These are phyloP conservation scores for Dendrobium catenatum DNA, from an alignment of 106 monocot genomes.

Conservation along the genomic window DNA sequence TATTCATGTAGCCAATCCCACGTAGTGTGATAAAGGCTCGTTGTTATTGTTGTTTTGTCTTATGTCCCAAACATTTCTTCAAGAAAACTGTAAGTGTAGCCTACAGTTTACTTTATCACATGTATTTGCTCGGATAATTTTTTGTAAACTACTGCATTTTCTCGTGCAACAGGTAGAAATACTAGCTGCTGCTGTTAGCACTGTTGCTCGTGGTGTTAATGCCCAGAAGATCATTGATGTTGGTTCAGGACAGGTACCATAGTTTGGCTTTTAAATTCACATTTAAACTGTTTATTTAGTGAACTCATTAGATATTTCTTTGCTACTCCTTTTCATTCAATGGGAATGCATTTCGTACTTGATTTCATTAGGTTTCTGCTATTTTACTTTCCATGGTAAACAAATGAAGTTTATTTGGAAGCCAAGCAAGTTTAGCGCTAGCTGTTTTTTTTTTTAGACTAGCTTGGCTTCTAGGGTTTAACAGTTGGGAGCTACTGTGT, in stretches of 20 bases:
- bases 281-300: background rate
- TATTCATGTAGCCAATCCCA: too few species aligned
- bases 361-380: background rate
- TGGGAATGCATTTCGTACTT: background rate
- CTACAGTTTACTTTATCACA: background rate
- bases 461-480: background rate
- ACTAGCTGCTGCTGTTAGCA: conserved; percentile 48
- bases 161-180: conserved; percentile 56
- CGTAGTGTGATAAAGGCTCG: too few species aligned
- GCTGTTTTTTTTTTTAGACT: background rate
- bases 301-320: background rate
- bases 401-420: background rate
- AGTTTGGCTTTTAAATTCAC: background rate
- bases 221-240: conserved; percentile 81
- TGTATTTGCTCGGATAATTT: background rate
- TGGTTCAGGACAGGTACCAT: conserved; percentile 88
- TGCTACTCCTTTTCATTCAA: background rate
- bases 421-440: background rate
- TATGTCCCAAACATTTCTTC: background rate
- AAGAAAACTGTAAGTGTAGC: background rate
- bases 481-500: background rate
- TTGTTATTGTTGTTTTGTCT: background rate
- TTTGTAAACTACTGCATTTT: conserved; percentile 1
- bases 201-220: conserved; percentile 40
- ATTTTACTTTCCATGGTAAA: background rate